Evolutionary conservation across 257 asterid genomes (phyloP).

Genomic region (Penstemon eatonii): DNA sequence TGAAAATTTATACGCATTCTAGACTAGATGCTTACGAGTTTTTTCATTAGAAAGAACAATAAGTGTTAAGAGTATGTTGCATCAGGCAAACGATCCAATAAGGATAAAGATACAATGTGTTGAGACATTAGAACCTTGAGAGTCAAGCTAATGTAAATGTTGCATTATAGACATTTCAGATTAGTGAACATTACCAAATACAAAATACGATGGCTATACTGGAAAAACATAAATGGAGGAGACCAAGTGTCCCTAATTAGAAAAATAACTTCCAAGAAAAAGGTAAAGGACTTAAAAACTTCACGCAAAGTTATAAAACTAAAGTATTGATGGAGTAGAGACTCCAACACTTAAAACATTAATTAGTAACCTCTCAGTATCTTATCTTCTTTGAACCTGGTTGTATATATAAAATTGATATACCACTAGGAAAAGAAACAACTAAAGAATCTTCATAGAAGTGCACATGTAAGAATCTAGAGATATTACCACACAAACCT

Average conservation of each 20-base stretch:
- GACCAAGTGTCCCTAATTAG: not conserved
- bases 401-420: conserved; percentile 7
- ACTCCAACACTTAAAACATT: not conserved
- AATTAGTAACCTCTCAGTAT: conserved; percentile 19
- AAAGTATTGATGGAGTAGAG: conserved; percentile 1
- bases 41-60: not conserved
- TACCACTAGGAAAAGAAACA: not conserved
- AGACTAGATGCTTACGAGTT: not conserved
- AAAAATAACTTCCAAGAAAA: not conserved
- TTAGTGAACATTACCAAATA: not conserved
- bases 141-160: not conserved
- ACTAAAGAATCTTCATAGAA: conserved; percentile 7
- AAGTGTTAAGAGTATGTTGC: not conserved
- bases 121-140: not conserved
- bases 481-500: conserved; percentile 48
- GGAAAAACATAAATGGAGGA: conserved; percentile 2
- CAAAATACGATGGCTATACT: not conserved
- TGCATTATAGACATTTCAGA: not conserved
- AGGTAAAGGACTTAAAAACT: not conserved
- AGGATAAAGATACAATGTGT: not conserved
- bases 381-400: conserved; percentile 1
- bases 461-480: conserved; percentile 11
- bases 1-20: not conserved
- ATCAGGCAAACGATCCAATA: not conserved
- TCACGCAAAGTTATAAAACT: not conserved